Evolutionary conservation across 371 early-diverging fungal species (phyloP).

Genomic region (Circinella minor): DNA sequence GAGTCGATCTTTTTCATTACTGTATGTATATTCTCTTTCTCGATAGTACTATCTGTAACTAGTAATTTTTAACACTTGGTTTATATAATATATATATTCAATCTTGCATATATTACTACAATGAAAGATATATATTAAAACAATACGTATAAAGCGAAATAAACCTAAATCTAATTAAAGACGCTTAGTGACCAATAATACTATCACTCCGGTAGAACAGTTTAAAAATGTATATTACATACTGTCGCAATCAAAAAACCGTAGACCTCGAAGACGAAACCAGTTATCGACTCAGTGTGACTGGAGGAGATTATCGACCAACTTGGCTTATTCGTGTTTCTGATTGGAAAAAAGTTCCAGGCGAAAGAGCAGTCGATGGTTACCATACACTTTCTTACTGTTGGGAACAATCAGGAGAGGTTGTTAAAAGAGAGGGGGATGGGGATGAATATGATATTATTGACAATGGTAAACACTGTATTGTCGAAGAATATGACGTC

Average conservation of each 20-base stretch:
- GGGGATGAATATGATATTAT: not conserved
- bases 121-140: too few relatives aligned
- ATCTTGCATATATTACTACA: too few relatives aligned
- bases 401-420: not conserved
- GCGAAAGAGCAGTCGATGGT: not conserved
- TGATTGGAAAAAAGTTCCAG: conserved; percentile 1
- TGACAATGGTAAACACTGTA: not conserved
- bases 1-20: too few relatives aligned
- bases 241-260: not conserved
- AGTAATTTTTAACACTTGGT: too few relatives aligned
- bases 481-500: not conserved
- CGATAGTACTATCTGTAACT: too few relatives aligned
- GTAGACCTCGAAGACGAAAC: not conserved
- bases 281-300: not conserved
- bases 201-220: too few relatives aligned
- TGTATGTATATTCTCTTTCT: too few relatives aligned
- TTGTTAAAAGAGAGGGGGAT: not conserved
- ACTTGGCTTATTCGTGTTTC: not conserved
- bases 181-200: too few relatives aligned
- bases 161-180: too few relatives aligned
- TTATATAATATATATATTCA: too few relatives aligned
- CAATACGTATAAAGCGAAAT: too few relatives aligned
- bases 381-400: not conserved
- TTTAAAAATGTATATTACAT: not conserved
- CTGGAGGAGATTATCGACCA: conserved; percentile 2